Conservation (phyloP, 2,329 filamentous ascomycete genomes). For the Cladophialophora immunda region DNA sequence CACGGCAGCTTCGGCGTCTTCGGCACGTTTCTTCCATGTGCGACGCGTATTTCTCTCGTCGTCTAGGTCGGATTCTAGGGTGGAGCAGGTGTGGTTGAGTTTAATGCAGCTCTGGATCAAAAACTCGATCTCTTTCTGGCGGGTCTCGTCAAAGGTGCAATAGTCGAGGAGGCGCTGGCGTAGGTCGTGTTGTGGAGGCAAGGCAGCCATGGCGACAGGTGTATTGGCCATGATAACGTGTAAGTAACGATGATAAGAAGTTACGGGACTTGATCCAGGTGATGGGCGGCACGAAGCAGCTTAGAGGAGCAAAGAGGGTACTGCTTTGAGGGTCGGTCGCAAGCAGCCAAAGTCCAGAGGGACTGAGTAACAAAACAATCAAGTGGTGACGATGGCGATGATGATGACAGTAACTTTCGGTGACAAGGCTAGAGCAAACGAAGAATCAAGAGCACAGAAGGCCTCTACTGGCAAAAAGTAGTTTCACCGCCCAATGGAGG, state of each 20-base stretch:
- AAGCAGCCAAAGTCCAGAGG: neutral
- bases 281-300: neutral
- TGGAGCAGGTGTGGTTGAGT: slow-evolving; percentile 26
- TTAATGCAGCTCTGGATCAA: slow-evolving; percentile 24
- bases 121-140: slow-evolving; percentile 33
- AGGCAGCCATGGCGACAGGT: slow-evolving; percentile 13
- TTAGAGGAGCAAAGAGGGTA: neutral
- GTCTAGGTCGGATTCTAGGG: slow-evolving; percentile 46
- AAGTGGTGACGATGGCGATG: neutral
- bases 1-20: slow-evolving; percentile 30
- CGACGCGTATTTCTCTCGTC: slow-evolving; percentile 34
- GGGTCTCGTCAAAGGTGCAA: slow-evolving; percentile 32
- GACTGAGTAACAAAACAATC: neutral
- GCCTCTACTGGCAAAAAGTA: neutral
- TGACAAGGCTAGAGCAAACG: neutral
- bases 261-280: neutral
- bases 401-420: neutral
- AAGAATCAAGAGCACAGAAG: neutral
- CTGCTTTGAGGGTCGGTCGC: neutral
- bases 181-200: slow-evolving; percentile 22
- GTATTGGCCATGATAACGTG: neutral
- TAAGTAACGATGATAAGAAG: neutral
- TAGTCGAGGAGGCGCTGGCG: slow-evolving; percentile 24
- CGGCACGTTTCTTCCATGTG: slow-evolving; percentile 33
- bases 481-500: neutral